phyloP scores from a whole-genome alignment of 2,329 filamentous ascomycete genomes.

The Madurella mycetomatis region DNA sequence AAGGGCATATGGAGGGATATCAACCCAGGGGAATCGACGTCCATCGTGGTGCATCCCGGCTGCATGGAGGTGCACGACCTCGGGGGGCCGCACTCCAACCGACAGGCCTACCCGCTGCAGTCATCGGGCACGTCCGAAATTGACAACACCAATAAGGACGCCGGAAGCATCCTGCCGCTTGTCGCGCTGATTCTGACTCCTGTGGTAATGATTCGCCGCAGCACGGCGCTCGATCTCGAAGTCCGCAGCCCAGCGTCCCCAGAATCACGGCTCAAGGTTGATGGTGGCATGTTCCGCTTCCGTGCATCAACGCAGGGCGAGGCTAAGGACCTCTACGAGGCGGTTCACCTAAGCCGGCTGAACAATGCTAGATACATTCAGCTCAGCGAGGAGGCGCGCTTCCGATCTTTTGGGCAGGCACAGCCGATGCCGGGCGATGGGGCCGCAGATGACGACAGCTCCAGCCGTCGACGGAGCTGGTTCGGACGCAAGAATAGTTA shows the following conservation, averaged over 20 bases:
- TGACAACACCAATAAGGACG: slow-evolving; percentile 31
- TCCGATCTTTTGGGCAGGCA: slow-evolving; percentile 64
- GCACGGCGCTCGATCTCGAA: slow-evolving; percentile 89
- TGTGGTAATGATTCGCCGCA: slow-evolving; percentile 81
- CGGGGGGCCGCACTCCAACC: slow-evolving; percentile 32
- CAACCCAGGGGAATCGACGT: slow-evolving; percentile 46
- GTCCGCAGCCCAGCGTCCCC: slow-evolving; percentile 79
- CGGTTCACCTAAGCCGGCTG: slow-evolving; percentile 84
- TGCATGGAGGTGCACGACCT: slow-evolving; percentile 54
- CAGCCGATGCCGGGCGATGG: slow-evolving; percentile 45
- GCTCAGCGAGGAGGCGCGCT: slow-evolving; percentile 62
- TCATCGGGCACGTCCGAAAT: slow-evolving; percentile 32
- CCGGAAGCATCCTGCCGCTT: slow-evolving; percentile 42
- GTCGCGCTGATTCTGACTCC: slow-evolving; percentile 83
- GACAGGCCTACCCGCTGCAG: slow-evolving; percentile 30
- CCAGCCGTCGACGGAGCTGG: slow-evolving; percentile 50
- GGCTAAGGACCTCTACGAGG: slow-evolving; percentile 74
- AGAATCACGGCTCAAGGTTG: slow-evolving; percentile 64
- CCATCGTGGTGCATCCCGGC: slow-evolving; percentile 54
- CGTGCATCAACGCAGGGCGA: slow-evolving; percentile 72
- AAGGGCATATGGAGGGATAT: slow-evolving; percentile 58
- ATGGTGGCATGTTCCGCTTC: slow-evolving; percentile 79
- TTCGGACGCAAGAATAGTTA: slow-evolving; percentile 63
- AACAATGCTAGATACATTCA: slow-evolving; percentile 86
- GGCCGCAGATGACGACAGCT: slow-evolving; percentile 37